Percentiles rank a stretch among this genome's conserved stretches.
phyloP scores from a whole-genome alignment of 306 rosid genomes.

The Cyamopsis tetragonoloba region DNA sequence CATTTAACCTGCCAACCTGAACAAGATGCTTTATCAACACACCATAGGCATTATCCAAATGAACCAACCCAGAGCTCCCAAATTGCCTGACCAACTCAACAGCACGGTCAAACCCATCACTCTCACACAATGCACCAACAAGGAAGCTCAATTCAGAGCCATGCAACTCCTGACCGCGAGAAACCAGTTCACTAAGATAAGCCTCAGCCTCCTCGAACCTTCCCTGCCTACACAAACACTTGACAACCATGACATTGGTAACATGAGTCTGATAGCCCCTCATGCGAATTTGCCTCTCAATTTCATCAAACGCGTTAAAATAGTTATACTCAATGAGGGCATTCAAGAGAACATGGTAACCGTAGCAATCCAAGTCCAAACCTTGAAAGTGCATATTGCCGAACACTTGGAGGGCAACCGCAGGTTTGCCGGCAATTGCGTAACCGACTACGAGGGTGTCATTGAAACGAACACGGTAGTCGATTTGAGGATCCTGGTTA shows the following conservation, averaged over 20 bases:
- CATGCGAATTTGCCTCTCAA: slow-evolving; percentile 46
- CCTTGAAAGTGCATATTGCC: slow-evolving; percentile 75
- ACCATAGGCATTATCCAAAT: slow-evolving; percentile 45
- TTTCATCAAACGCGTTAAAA: slow-evolving; percentile 40
- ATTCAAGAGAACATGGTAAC: slow-evolving; percentile 57
- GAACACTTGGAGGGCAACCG: slow-evolving; percentile 55
- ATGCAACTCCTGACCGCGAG: slow-evolving; percentile 26
- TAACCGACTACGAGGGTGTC: slow-evolving; percentile 73
- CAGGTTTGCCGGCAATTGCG: slow-evolving; percentile 67
- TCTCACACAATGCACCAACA: slow-evolving; percentile 52
- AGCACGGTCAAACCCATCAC: slow-evolving; percentile 43
- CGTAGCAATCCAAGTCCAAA: slow-evolving; percentile 49
- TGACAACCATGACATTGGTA: slow-evolving; percentile 41
- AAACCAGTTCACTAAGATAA: slow-evolving; percentile 31
- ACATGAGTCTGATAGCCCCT: slow-evolving; percentile 45
- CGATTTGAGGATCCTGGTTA: too few relatives aligned
- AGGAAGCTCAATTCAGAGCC: slow-evolving; percentile 42
- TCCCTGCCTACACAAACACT: slow-evolving; percentile 51
- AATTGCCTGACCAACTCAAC: slow-evolving; percentile 48
- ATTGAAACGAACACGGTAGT: slow-evolving; percentile 38
- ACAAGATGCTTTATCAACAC: slow-evolving; percentile 61
- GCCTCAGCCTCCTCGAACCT: slow-evolving; percentile 56
- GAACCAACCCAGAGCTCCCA: slow-evolving; percentile 24
- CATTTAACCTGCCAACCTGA: slow-evolving; percentile 47
- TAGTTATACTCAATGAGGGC: slow-evolving; percentile 50